These are phyloP conservation scores for Chlorella sp. DNA, from an alignment of 139 green algal species.

Conservation along the genomic window DNA sequence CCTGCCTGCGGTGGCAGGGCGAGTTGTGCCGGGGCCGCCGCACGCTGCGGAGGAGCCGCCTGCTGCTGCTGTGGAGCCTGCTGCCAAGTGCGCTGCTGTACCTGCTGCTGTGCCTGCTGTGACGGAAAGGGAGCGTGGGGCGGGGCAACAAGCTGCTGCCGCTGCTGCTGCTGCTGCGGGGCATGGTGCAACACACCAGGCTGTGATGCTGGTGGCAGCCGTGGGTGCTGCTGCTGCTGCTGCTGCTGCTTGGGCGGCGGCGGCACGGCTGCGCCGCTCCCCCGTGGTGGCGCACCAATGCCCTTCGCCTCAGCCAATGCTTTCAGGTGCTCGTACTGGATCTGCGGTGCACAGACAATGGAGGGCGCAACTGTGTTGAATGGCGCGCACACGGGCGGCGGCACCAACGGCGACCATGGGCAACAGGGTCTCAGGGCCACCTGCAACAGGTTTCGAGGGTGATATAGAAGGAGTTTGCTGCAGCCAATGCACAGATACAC, in stretches of 20 bases:
- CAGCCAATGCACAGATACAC: background rate
- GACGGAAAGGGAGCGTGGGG: background rate
- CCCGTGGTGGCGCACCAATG: background rate
- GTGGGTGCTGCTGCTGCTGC: background rate
- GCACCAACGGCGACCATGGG: too few species aligned
- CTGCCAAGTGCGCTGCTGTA: background rate
- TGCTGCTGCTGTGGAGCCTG: background rate
- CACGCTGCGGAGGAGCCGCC: background rate
- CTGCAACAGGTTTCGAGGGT: background rate
- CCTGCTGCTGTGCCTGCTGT: conserved; percentile 7
- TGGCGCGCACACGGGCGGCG: background rate
- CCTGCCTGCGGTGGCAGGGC: background rate
- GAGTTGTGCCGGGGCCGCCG: too few species aligned
- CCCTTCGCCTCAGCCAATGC: background rate
- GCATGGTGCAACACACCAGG: too few species aligned
- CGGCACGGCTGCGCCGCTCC: background rate
- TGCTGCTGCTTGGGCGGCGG: background rate
- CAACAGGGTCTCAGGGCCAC: too few species aligned
- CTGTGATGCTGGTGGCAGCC: background rate
- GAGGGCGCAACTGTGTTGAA: background rate
- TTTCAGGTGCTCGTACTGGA: background rate
- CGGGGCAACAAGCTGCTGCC: too few species aligned
- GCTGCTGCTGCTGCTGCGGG: conserved; percentile 7
- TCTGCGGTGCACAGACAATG: background rate
- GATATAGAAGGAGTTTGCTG: background rate